These are phyloP conservation scores for Podosphaera xanthii DNA, from an alignment of 2,329 filamentous ascomycete genomes.

Conservation along the genomic window DNA sequence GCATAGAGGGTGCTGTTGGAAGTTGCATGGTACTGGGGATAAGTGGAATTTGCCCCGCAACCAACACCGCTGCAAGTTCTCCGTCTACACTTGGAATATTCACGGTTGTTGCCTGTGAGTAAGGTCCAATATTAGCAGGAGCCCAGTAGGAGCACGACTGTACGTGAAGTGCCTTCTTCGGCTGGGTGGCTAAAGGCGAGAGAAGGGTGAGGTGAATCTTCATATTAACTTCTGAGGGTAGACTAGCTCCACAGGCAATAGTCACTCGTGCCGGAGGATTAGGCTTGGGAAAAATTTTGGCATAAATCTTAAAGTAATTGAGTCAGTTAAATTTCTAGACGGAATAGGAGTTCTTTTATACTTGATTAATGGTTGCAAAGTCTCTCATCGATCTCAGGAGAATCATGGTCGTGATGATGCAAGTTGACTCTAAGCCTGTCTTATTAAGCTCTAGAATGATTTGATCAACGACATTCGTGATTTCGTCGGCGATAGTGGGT, in stretches of 20 bases:
- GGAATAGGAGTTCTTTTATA: constrained; percentile 2
- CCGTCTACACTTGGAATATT: constrained; percentile 16
- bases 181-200: background rate
- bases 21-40: constrained; percentile 57
- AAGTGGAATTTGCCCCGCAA: constrained; percentile 84
- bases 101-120: constrained; percentile 63
- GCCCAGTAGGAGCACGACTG: constrained; percentile 94
- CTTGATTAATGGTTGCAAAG: constrained; percentile 50
- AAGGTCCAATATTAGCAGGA: constrained; percentile 89
- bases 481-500: constrained; percentile 24
- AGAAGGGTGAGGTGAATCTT: constrained; percentile 29
- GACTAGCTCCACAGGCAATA: constrained; percentile 46
- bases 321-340: background rate
- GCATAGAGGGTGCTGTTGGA: constrained; percentile 14
- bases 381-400: constrained; percentile 59
- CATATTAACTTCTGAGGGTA: constrained; percentile 36
- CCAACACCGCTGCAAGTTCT: constrained; percentile 25
- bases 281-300: constrained; percentile 46
- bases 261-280: constrained; percentile 76
- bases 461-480: constrained; percentile 23
- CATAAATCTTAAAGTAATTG: constrained; percentile 31
- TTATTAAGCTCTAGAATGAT: constrained; percentile 21
- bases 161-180: constrained; percentile 49
- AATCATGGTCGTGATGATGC: constrained; percentile 36
- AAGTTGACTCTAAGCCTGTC: constrained; percentile 17